A percentile compares a stretch with the other conserved stretches of the same genome.
These are phyloP conservation scores for Nothophytophthora sp. DNA, from an alignment of 352 stramenopile genomes.

Conservation along the genomic window DNA sequence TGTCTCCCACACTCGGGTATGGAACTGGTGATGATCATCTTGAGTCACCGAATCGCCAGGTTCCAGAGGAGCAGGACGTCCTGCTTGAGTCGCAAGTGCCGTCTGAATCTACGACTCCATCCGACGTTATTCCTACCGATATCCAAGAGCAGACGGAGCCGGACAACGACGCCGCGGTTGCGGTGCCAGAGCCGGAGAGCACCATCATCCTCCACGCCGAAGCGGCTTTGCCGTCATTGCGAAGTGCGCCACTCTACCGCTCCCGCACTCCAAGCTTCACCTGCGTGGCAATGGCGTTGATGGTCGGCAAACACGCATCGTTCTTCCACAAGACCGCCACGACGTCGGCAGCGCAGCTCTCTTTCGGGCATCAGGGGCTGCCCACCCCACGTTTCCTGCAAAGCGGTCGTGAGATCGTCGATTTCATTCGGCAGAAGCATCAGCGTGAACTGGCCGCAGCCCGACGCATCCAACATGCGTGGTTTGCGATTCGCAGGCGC, in stretches of 20 bases:
- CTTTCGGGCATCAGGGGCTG: neutral
- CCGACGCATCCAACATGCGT: slow-evolving; percentile 28
- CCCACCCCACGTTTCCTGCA: neutral
- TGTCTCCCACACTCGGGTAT: no score
- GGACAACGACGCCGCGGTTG: neutral
- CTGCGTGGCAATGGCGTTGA: slow-evolving; percentile 42
- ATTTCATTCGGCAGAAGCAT: slow-evolving; percentile 6
- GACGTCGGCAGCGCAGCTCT: neutral
- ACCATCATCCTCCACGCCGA: neutral
- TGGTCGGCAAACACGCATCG: slow-evolving; percentile 20
- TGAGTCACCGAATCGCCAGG: no score
- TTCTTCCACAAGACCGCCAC: slow-evolving; percentile 13
- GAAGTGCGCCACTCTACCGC: neutral
- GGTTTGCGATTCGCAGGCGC: slow-evolving; percentile 15
- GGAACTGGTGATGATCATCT: no score
- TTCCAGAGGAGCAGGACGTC: no score
- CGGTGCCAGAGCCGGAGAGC: no score
- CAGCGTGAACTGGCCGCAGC: slow-evolving; percentile 16
- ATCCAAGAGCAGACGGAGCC: neutral
- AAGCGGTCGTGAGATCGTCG: slow-evolving; percentile 6
- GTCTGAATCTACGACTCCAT: no score
- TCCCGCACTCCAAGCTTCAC: slow-evolving; percentile 30
- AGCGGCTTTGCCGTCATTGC: neutral
- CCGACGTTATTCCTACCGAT: neutral
- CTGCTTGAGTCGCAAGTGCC: no score